These are phyloP conservation scores for Leishmania turanica DNA, from an alignment of 208 protist genomes.

Conservation along the genomic window DNA sequence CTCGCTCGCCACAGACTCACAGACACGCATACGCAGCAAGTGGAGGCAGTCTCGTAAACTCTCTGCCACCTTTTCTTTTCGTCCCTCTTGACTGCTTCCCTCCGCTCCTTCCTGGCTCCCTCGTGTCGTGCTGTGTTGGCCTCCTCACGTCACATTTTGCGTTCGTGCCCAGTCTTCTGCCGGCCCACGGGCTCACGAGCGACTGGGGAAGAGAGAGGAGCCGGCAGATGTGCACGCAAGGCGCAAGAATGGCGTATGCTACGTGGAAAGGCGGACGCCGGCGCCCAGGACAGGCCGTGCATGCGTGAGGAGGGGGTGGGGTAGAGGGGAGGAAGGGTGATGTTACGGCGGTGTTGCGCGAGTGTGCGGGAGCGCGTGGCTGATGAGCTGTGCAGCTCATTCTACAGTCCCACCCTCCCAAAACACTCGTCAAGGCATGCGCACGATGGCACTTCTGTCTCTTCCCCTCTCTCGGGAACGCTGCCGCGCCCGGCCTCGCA, in stretches of 20 bases:
- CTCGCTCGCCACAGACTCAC: slow-evolving; percentile 3
- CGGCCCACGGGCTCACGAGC: no score
- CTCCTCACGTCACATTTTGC: no score
- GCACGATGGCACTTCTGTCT: background rate
- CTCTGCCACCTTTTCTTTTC: background rate
- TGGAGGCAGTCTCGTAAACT: background rate
- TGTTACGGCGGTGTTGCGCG: background rate
- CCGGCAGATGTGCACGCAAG: background rate
- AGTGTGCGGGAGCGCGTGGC: background rate
- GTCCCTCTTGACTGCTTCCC: background rate
- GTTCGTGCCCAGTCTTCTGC: background rate
- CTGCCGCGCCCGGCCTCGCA: background rate
- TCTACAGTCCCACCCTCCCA: background rate
- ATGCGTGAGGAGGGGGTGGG: background rate
- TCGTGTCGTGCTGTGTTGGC: no score
- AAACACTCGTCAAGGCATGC: background rate
- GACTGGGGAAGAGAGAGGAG: no score
- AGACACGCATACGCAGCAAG: slow-evolving; percentile 9
- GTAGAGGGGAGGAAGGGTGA: background rate
- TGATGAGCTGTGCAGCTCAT: background rate
- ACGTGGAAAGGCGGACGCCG: no score
- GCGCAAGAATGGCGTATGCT: no score
- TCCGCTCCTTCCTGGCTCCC: background rate
- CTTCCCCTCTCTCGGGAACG: background rate
- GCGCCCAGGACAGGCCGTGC: background rate